phyloP scores from a whole-genome alignment of 108 stramenopile genomes.

The Aurantiochytrium sp. region DNA sequence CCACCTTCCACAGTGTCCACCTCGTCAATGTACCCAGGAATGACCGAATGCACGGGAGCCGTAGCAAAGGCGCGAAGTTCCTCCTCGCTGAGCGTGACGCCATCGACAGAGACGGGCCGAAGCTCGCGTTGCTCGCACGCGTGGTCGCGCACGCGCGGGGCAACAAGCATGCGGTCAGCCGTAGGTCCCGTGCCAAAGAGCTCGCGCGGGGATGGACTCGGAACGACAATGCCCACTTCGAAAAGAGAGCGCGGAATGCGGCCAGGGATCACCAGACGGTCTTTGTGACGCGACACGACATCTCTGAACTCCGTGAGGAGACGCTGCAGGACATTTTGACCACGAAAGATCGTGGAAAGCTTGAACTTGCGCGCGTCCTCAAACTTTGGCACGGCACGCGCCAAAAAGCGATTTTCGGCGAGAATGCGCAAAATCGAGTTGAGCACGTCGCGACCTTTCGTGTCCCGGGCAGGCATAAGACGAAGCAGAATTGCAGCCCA shows the following conservation, averaged over 20 bases:
- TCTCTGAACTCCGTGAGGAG: slow-evolving; percentile 52
- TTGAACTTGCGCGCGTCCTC: slow-evolving; percentile 84
- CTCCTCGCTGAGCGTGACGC: neutral
- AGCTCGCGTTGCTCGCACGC: neutral
- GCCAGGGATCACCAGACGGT: neutral
- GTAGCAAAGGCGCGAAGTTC: slow-evolving; percentile 12
- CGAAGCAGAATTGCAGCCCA: slow-evolving; percentile 86
- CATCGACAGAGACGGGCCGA: neutral
- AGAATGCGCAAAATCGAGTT: slow-evolving; percentile 71
- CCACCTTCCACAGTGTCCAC: neutral
- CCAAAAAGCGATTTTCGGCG: slow-evolving; percentile 66
- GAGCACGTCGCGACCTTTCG: slow-evolving; percentile 75
- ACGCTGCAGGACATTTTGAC: slow-evolving; percentile 78
- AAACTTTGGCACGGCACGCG: slow-evolving; percentile 83
- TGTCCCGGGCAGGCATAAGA: slow-evolving; percentile 76
- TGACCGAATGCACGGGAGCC: neutral
- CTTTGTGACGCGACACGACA: neutral
- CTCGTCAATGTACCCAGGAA: neutral
- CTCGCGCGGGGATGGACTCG: neutral
- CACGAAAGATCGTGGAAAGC: slow-evolving; percentile 83
- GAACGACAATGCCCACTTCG: neutral
- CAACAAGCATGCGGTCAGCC: neutral
- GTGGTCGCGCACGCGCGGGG: neutral
- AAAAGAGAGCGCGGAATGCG: neutral
- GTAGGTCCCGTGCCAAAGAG: neutral